Evolutionary conservation across 257 asterid genomes (phyloP).

Genomic region (Solanum dulcamara): DNA sequence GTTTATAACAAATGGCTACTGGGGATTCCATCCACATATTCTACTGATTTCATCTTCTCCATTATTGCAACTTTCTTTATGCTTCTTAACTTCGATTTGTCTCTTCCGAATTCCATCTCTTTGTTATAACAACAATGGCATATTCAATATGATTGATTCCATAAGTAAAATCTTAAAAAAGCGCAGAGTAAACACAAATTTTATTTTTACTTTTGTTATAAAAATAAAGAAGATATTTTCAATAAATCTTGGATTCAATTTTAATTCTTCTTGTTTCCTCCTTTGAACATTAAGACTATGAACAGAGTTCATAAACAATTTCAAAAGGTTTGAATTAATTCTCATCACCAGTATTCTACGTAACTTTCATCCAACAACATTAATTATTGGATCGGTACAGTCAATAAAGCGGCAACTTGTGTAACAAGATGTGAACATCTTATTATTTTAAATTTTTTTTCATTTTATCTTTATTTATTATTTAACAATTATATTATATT

Average conservation of each 20-base stretch:
- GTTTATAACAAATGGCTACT: no score
- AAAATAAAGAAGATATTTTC: no score
- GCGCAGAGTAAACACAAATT: accelerated
- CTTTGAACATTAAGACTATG: background rate
- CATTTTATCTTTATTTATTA: no score
- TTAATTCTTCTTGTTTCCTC: background rate
- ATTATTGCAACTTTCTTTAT: background rate
- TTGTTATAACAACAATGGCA: background rate
- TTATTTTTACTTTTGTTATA: no score
- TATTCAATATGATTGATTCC: background rate
- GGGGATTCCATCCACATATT: background rate
- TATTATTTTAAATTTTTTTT: no score
- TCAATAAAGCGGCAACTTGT: background rate
- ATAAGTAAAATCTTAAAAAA: no score
- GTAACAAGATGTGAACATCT: no score
- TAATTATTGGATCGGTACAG: background rate
- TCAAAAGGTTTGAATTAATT: background rate
- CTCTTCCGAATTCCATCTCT: background rate
- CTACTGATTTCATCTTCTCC: background rate
- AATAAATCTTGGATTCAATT: no score
- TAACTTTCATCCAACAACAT: background rate
- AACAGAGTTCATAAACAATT: background rate
- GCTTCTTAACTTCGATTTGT: background rate
- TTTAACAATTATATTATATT: no score
- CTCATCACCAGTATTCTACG: background rate